These are phyloP conservation scores for Trichophyton benhamiae DNA, from an alignment of 2,329 filamentous ascomycete species.

Conservation along the genomic window DNA sequence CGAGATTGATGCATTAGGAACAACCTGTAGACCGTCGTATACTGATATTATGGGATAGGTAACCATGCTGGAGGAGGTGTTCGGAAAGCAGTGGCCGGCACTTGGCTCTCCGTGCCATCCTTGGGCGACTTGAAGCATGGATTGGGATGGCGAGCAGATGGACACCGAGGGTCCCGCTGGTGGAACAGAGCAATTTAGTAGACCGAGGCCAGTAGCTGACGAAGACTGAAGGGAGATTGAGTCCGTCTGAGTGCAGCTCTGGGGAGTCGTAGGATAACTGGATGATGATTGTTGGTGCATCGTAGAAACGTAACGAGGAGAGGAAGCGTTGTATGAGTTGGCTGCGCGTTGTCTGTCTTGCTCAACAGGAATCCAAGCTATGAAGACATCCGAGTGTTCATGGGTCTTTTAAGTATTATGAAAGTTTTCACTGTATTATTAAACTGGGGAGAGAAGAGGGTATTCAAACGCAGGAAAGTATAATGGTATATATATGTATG, in stretches of 20 bases:
- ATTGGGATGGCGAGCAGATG: constrained; percentile 13
- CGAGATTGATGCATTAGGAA: constrained; percentile 16
- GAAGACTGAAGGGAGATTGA: background rate
- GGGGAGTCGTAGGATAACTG: constrained; percentile 19
- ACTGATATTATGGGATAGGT: constrained; percentile 14
- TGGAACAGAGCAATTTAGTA: constrained; percentile 21
- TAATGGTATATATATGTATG: background rate
- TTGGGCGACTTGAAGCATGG: constrained; percentile 16
- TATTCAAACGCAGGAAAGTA: constrained; percentile 1
- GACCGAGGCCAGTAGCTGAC: constrained; percentile 21
- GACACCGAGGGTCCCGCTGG: constrained; percentile 15
- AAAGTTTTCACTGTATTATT: constrained; percentile 3
- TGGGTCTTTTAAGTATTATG: constrained; percentile 12
- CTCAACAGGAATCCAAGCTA: background rate
- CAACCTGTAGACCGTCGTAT: constrained; percentile 18
- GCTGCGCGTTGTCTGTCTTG: constrained; percentile 18
- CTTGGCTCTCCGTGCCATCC: constrained; percentile 18
- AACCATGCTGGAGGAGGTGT: constrained; percentile 16
- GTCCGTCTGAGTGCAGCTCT: constrained; percentile 5
- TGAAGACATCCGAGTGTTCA: constrained; percentile 14
- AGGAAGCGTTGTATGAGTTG: constrained; percentile 16
- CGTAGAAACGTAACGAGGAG: constrained; percentile 11
- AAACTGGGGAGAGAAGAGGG: background rate
- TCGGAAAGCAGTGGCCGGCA: constrained; percentile 14
- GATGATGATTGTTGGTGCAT: constrained; percentile 11